phyloP scores from a whole-genome alignment of 2,329 filamentous ascomycete genomes.

The Aureobasidium sp. region DNA sequence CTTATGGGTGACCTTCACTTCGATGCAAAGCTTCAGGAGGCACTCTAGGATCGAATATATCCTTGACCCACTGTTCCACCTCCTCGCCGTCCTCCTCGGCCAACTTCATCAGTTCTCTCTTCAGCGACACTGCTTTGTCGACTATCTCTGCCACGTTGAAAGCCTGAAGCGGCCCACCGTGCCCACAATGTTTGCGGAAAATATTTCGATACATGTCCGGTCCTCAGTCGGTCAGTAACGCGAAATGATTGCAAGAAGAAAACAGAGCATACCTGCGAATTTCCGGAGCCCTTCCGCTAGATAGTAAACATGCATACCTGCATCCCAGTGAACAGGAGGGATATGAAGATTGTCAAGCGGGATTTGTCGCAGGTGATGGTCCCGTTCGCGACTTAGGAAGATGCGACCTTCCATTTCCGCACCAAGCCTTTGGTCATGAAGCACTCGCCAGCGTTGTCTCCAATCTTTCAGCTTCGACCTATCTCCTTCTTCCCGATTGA shows the following conservation, averaged over 20 bases:
- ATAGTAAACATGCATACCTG: neutral
- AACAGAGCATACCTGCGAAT: slow-evolving; percentile 16
- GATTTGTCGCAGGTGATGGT: neutral
- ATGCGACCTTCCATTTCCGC: slow-evolving; percentile 1
- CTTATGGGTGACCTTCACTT: neutral
- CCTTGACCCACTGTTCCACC: slow-evolving; percentile 21
- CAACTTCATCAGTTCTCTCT: slow-evolving; percentile 11
- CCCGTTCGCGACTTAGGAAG: neutral
- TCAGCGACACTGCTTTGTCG: slow-evolving; percentile 19
- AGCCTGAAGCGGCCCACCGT: slow-evolving; percentile 15
- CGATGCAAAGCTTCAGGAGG: neutral
- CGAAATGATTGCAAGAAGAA: neutral
- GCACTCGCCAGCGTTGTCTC: neutral
- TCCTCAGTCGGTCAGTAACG: neutral
- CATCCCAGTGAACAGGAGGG: neutral
- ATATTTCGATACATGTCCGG: slow-evolving; percentile 21
- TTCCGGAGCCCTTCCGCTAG: slow-evolving; percentile 16
- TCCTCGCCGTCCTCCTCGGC: slow-evolving; percentile 12
- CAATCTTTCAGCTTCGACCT: neutral
- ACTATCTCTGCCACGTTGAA: slow-evolving; percentile 28
- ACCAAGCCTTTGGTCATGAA: slow-evolving; percentile 2
- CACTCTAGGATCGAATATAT: slow-evolving; percentile 20
- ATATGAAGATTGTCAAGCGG: neutral
- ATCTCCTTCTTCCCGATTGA: neutral
- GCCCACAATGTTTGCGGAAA: slow-evolving; percentile 20